These are phyloP conservation scores for Sphagnum tenellum DNA, from an alignment of 225 moss, liverwort and hornwort genomes.

Conservation along the genomic window DNA sequence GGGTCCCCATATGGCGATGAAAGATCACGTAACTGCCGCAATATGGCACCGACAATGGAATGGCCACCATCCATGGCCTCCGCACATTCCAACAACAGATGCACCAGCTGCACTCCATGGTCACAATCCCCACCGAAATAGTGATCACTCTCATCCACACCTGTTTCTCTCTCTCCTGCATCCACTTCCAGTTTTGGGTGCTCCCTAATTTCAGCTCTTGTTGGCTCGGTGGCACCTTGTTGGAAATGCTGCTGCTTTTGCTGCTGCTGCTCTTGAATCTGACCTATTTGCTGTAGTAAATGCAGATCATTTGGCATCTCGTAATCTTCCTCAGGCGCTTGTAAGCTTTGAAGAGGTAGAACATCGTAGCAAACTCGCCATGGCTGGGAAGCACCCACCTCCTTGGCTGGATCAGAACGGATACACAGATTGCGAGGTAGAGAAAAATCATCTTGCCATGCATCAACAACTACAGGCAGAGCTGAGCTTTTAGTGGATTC, in stretches of 20 bases:
- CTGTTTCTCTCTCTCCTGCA: slow-evolving; percentile 33
- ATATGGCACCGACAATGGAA: slow-evolving; percentile 12
- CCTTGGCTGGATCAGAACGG: slow-evolving; percentile 9
- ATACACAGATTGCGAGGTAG: slow-evolving; percentile 39
- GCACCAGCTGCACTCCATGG: slow-evolving; percentile 45
- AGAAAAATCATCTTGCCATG: slow-evolving; percentile 49
- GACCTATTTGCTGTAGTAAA: slow-evolving; percentile 28
- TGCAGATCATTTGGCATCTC: slow-evolving; percentile 27
- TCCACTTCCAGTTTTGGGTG: slow-evolving; percentile 6
- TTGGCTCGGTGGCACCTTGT: slow-evolving; percentile 11
- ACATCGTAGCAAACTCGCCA: slow-evolving; percentile 9
- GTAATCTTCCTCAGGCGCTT: slow-evolving; percentile 19
- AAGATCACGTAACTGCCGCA: slow-evolving; percentile 41
- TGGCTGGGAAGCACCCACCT: no score
- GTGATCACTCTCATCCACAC: slow-evolving; percentile 33
- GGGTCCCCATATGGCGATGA: slow-evolving; percentile 59
- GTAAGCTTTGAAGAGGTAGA: slow-evolving; percentile 11
- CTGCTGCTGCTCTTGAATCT: slow-evolving; percentile 15
- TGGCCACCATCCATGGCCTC: slow-evolving; percentile 37
- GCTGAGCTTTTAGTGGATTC: slow-evolving; percentile 51
- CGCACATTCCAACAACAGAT: slow-evolving; percentile 50
- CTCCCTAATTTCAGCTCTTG: not conserved
- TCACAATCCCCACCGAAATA: slow-evolving; percentile 32
- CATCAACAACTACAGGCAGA: slow-evolving; percentile 45
- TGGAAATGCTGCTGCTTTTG: slow-evolving; percentile 6